Evolutionary conservation across 2,329 filamentous ascomycete species (phyloP).

Genomic region (Ascochyta koolunga): DNA sequence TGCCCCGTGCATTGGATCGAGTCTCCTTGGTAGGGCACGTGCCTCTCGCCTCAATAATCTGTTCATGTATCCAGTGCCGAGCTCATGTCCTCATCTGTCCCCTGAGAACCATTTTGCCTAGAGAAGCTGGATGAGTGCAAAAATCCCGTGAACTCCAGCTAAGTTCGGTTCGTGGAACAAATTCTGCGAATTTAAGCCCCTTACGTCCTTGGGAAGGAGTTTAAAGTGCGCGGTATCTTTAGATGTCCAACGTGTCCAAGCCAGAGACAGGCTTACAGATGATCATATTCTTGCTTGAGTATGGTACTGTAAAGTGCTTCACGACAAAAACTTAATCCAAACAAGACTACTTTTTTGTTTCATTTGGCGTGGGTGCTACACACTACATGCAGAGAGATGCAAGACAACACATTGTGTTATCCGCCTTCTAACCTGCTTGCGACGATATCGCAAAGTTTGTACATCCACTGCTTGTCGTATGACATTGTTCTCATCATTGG

Average conservation of each 20-base stretch:
- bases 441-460: not conserved
- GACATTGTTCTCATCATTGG: not conserved
- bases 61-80: not conserved
- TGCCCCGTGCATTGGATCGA: conserved; percentile 2
- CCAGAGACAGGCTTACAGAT: too few relatives aligned
- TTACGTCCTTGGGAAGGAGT: too few relatives aligned
- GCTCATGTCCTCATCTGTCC: not conserved
- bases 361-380: conserved; percentile 1
- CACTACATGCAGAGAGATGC: not conserved
- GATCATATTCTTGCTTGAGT: not conserved
- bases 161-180: too few relatives aligned
- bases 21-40: conserved; percentile 11
- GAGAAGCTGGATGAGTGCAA: too few relatives aligned
- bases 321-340: not conserved
- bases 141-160: too few relatives aligned
- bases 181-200: too few relatives aligned
- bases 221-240: too few relatives aligned
- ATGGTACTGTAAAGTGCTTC: not conserved
- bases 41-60: conserved; percentile 1
- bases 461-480: not conserved
- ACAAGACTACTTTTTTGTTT: not conserved
- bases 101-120: not conserved
- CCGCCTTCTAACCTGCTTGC: not conserved
- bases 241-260: too few relatives aligned
- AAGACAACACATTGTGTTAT: not conserved